Base-by-base conservation (phyloP, 495 filamentous ascomycete genomes). In the Polyplosphaeria fusca region DNA sequence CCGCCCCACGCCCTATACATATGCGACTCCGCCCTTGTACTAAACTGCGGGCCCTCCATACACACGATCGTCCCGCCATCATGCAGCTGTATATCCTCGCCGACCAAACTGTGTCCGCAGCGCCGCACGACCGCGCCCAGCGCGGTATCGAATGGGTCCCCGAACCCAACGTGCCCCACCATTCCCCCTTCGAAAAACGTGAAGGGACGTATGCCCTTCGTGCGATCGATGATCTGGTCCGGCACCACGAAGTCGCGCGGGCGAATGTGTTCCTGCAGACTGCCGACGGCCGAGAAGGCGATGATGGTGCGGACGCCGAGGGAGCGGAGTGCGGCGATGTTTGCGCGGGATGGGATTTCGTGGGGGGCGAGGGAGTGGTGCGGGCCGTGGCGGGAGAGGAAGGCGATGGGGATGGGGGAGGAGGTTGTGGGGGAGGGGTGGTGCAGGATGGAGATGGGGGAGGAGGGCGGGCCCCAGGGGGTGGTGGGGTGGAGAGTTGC, bases 31-130 rank as follows among this genome's bases (percentile, higher is more conserved):
- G 91, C 91, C 63, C 93, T 90, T n/a, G 94, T 97, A 66, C 84
- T 89, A 81, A 99, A 99, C 65, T 94, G 88, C 3, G 93, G 93
- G 1, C 93, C 93, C 78, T 98, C 88, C 83, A 98, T 98, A 76
- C 91, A 96, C 55, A 98, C 76, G 43, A 96, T 69, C 1, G 85
- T 87, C 23, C 91, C 92, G 19, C 77, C 79, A 59, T 83, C 83
- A 65, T 96, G 93, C 55, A 95, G 71, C 23, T 75, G 72, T 3
- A 94, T 86, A 23, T 85, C 86, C 3, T 93, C 86, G 22, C 90
- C 90, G 60, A 85, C 80, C 65, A 95, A 76, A 47, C 81, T 79
- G 66, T 87, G 81, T 38, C 88, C 89, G 68, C 86, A 96, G 32
- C 75, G 72, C 54, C 77, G 67, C 4, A 98, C 84, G 0, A 95